Percentiles rank a stretch among this genome's conserved stretches.
These are phyloP conservation scores for Xylariomycetidae sp. DNA, from an alignment of 2,329 filamentous ascomycete genomes.

Conservation along the genomic window DNA sequence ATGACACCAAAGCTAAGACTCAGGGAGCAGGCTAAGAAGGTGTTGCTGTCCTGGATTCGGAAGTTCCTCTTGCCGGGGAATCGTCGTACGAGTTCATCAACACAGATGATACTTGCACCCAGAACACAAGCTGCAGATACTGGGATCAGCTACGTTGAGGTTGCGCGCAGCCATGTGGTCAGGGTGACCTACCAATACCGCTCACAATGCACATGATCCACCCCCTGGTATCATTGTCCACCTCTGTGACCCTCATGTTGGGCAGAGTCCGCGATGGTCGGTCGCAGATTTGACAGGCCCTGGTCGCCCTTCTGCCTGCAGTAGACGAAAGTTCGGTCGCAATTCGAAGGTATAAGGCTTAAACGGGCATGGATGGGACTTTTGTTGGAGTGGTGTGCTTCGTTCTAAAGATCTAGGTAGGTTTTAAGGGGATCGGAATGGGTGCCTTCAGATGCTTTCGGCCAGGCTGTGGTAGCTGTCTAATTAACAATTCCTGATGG, in stretches of 20 bases:
- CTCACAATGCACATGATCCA: constrained; percentile 93
- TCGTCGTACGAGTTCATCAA: constrained; percentile 71
- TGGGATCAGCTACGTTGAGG: constrained; percentile 8
- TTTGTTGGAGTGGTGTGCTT: too few relatives aligned
- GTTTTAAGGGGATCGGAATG: too few relatives aligned
- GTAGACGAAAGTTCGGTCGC: too few relatives aligned
- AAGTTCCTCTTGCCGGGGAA: constrained; percentile 74
- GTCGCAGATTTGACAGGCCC: too few relatives aligned
- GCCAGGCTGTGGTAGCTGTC: too few relatives aligned
- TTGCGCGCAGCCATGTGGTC: constrained; percentile 5
- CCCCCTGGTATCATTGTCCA: constrained; percentile 80
- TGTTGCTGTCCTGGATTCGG: constrained; percentile 82
- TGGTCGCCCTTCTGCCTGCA: too few relatives aligned
- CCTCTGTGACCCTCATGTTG: constrained; percentile 35
- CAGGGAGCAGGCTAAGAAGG: constrained; percentile 80
- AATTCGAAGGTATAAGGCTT: too few relatives aligned
- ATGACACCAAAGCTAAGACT: constrained; percentile 95
- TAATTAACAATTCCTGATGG: too few relatives aligned
- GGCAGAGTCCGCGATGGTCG: constrained; percentile 6
- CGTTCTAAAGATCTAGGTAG: too few relatives aligned
- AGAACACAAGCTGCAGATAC: constrained; percentile 53
- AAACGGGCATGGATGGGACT: too few relatives aligned
- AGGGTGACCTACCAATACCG: constrained; percentile 52
- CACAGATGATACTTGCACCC: constrained; percentile 79
- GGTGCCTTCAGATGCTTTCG: too few relatives aligned